A percentile compares a stretch with the other conserved stretches of the same genome.
Conservation (phyloP, 2,329 filamentous ascomycete species). For the Penicillium sp. region DNA sequence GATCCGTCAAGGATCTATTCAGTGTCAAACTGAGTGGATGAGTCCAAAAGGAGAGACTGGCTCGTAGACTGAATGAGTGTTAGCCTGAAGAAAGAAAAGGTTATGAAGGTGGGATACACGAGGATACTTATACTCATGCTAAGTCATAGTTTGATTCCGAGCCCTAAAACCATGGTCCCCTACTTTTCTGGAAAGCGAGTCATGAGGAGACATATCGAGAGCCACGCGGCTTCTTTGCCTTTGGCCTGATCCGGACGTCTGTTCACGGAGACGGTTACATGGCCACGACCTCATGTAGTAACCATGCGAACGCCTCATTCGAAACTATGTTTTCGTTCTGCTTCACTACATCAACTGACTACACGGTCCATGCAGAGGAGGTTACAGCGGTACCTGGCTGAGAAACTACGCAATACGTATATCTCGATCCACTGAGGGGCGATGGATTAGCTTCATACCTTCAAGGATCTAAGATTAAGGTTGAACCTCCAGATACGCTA, state of each 20-base stretch:
- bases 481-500: neutral
- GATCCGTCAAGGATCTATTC: slow-evolving; percentile 16
- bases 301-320: neutral
- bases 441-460: neutral
- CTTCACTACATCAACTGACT: neutral
- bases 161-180: neutral
- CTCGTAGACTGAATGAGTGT: slow-evolving; percentile 6
- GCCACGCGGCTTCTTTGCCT: neutral
- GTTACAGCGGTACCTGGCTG: neutral
- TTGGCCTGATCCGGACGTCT: neutral
- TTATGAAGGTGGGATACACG: neutral
- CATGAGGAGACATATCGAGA: neutral
- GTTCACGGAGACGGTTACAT: slow-evolving; percentile 5
- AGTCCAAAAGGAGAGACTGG: slow-evolving; percentile 4
- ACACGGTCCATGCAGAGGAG: neutral
- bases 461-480: neutral
- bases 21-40: slow-evolving; percentile 10
- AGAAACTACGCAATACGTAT: neutral
- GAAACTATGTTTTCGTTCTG: neutral
- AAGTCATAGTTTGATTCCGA: neutral
- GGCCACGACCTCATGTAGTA: neutral
- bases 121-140: slow-evolving; percentile 4
- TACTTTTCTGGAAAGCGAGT: neutral
- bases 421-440: neutral
- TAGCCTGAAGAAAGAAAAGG: neutral